Evolutionary conservation across 176 grass and related monocot species (phyloP).

Genomic region (Pontederia crassipes): DNA sequence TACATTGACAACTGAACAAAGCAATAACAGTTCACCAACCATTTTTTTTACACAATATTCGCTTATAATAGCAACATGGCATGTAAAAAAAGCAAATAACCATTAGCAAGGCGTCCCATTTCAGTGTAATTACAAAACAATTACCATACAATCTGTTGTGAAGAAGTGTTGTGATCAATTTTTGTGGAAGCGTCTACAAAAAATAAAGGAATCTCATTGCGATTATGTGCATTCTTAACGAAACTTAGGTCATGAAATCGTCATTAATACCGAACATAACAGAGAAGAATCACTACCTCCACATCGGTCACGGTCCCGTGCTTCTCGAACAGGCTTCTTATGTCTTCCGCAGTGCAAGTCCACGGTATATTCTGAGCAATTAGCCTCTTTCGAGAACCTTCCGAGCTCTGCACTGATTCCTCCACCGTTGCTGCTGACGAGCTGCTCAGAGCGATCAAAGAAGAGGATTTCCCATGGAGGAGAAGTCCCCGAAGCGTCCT

Average conservation of each 20-base stretch:
- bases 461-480: slow-evolving; percentile 17
- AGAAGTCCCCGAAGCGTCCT: slow-evolving; percentile 1
- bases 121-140: too few relatives aligned
- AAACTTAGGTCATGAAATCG: too few relatives aligned
- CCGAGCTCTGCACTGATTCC: neutral
- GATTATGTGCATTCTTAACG: too few relatives aligned
- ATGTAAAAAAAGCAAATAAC: too few relatives aligned
- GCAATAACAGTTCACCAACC: neutral
- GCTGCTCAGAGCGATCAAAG: slow-evolving; percentile 13
- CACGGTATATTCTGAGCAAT: slow-evolving; percentile 93
- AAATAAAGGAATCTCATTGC: neutral
- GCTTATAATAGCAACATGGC: neutral
- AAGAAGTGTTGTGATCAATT: neutral
- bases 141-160: too few relatives aligned
- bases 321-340: slow-evolving; percentile 63
- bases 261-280: too few relatives aligned
- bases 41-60: slow-evolving; percentile 7
- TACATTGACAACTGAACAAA: slow-evolving; percentile 71
- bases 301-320: slow-evolving; percentile 59
- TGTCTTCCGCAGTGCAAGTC: slow-evolving; percentile 57
- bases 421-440: neutral
- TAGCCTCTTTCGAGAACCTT: slow-evolving; percentile 39
- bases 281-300: slow-evolving; percentile 35
- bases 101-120: too few relatives aligned
- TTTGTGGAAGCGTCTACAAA: too few relatives aligned